These are phyloP conservation scores for Hortaea werneckii DNA, from an alignment of 2,329 filamentous ascomycete genomes.

Conservation along the genomic window DNA sequence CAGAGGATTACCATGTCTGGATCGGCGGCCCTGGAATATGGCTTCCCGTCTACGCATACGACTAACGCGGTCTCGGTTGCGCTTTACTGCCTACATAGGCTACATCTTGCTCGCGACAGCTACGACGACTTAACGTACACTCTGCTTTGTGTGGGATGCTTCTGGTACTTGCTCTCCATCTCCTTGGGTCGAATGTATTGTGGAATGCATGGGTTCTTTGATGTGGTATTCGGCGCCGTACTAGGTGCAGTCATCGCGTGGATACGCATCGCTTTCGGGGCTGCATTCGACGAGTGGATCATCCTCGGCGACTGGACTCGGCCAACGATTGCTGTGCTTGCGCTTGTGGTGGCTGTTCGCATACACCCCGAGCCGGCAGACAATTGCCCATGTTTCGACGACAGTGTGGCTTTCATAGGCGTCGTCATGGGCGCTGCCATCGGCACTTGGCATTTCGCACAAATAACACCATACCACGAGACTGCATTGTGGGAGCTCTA, in stretches of 20 bases:
- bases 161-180: conserved; percentile 82
- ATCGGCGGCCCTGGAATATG: conserved; percentile 88
- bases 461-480: conserved; percentile 1
- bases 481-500: conserved; percentile 12
- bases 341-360: conserved; percentile 67
- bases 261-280: conserved; percentile 45
- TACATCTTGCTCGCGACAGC: conserved; percentile 56
- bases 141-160: conserved; percentile 45
- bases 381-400: conserved; percentile 56
- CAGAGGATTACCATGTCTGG: conserved; percentile 96
- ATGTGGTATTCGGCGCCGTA: conserved; percentile 70
- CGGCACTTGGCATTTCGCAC: conserved; percentile 67
- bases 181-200: conserved; percentile 88
- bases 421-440: conserved; percentile 77
- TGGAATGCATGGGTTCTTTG: conserved; percentile 95
- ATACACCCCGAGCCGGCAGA: conserved; percentile 94
- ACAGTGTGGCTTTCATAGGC: conserved; percentile 38
- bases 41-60: conserved; percentile 93
- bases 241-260: conserved; percentile 59
- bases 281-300: conserved; percentile 60
- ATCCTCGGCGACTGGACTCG: conserved; percentile 54
- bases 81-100: conserved; percentile 65
- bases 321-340: conserved; percentile 51
- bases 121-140: conserved; percentile 40
- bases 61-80: conserved; percentile 94